Percentiles rank a stretch among this genome's conserved stretches.
Conservation (phyloP, 2,329 filamentous ascomycete species). For the Ophiostoma populinum region DNA sequence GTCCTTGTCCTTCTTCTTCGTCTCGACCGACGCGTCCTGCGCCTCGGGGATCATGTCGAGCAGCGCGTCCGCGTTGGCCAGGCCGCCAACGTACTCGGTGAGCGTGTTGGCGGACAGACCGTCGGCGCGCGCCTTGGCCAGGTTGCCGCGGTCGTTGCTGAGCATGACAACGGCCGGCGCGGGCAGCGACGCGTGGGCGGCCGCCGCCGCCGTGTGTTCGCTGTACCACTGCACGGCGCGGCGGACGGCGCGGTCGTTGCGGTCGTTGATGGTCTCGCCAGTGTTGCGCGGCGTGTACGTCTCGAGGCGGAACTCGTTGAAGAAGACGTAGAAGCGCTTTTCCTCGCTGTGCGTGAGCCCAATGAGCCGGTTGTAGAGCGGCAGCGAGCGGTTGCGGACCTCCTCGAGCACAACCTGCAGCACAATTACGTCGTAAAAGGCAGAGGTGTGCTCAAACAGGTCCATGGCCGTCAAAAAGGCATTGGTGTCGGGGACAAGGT, state of each 20-base stretch:
- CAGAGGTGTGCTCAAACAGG: conserved; percentile 77
- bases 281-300: conserved; percentile 62
- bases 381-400: conserved; percentile 80
- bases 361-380: conserved; percentile 85
- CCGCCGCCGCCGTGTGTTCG: conserved; percentile 54
- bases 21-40: conserved; percentile 47
- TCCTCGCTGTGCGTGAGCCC: conserved; percentile 86
- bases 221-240: conserved; percentile 80
- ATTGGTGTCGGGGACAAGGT: conserved; percentile 91
- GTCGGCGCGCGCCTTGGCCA: conserved; percentile 65
- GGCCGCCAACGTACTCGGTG: conserved; percentile 60
- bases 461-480: conserved; percentile 93
- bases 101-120: conserved; percentile 52
- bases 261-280: conserved; percentile 84
- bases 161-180: conserved; percentile 77
- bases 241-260: conserved; percentile 85
- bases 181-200: conserved; percentile 23
- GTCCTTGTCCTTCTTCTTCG: conserved; percentile 14
- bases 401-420: conserved; percentile 94
- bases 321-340: conserved; percentile 96
- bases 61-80: conserved; percentile 72
- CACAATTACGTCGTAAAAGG: conserved; percentile 93
- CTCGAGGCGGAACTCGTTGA: conserved; percentile 93
- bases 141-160: conserved; percentile 78
- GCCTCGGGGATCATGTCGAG: conserved; percentile 85